These are phyloP conservation scores for Trichothecium sympodiale DNA, from an alignment of 2,329 filamentous ascomycete species.

Conservation along the genomic window DNA sequence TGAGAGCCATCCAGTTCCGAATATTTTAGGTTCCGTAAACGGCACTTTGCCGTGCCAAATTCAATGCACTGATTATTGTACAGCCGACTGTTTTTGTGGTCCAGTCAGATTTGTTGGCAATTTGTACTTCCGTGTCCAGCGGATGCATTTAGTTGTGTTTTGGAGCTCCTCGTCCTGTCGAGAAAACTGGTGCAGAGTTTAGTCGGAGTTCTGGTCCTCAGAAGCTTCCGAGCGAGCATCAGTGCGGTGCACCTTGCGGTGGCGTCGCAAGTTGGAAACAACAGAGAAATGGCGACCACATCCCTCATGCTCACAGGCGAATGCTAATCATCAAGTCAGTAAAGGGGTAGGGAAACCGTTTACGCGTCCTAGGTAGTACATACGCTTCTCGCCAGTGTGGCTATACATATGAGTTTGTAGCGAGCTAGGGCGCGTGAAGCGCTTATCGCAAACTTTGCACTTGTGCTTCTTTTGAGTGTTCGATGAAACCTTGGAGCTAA, in stretches of 20 bases:
- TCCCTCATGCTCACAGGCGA: conserved; percentile 86
- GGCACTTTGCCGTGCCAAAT: not conserved
- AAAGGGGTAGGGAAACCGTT: not conserved
- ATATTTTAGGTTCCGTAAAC: no score
- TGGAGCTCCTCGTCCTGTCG: no score
- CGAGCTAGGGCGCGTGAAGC: conserved; percentile 89
- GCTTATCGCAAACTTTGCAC: conserved; percentile 97
- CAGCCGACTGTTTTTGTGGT: not conserved
- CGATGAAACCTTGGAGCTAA: conserved; percentile 90
- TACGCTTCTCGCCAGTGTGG: conserved; percentile 96
- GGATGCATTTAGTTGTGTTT: not conserved
- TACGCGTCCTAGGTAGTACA: conserved; percentile 28
- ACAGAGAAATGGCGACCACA: conserved; percentile 96
- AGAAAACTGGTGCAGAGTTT: conserved; percentile 9
- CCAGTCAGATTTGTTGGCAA: not conserved
- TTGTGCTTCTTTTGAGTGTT: conserved; percentile 99
- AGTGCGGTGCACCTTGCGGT: conserved; percentile 85
- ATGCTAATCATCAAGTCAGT: conserved; percentile 46
- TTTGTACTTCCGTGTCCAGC: conserved; percentile 10
- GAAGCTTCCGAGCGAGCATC: conserved; percentile 54
- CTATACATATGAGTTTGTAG: conserved; percentile 98
- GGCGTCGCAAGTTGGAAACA: conserved; percentile 86
- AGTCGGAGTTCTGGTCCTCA: conserved; percentile 52
- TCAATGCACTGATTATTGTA: not conserved
- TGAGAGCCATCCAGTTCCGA: no score